Base-by-base conservation (phyloP, 106 monocot genomes). In the Agapanthus africanus region DNA sequence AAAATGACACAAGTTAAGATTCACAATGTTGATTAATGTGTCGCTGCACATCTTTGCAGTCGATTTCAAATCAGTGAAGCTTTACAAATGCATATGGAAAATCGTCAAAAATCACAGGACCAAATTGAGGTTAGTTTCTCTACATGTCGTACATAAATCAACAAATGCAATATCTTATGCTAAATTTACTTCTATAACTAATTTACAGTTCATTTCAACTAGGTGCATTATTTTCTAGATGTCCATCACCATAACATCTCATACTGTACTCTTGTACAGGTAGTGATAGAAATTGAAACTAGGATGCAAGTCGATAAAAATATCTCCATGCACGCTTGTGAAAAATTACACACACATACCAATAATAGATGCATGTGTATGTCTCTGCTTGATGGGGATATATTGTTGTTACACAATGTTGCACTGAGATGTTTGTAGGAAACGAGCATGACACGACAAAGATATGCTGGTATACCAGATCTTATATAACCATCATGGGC, bases 1-100 rank as follows among this genome's bases (percentile, higher is more conserved):
- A 23, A 28, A 25, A 38, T 54, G 38, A 57, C 16, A 23, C 19
- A 70, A 27, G 23, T 25, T 40, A 56, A 5, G n/a, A 15, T 54
- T 26, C 37, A 54, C 35, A 35, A 19, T 54, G 11, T 54, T 39
- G 6, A 14, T 3, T 56, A 36, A 34, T 61, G 3, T 61, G 18
- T 5, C 36, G 4, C 13, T 27, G 8, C 0, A 8, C 23, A 23
- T 38, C 11, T 27, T 56, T 70, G 56, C 56, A 70, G 70, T 39
- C 70, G 40, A 39, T 35, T 70, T 57, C 70, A 70, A 27, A 70
- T 70, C 11, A 39, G 25, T 16, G 70, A 70, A 56, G 70, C 70
- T 37, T 70, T 54, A 56, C 54, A 36, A 54, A 38, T 25, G 70
- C 54, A 70, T 57, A 54, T 56, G 56, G 38, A 56, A 70, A 32